Conservation (phyloP, 1,284 basidiomycete species). For the Cryptococcus neoformans region DNA sequence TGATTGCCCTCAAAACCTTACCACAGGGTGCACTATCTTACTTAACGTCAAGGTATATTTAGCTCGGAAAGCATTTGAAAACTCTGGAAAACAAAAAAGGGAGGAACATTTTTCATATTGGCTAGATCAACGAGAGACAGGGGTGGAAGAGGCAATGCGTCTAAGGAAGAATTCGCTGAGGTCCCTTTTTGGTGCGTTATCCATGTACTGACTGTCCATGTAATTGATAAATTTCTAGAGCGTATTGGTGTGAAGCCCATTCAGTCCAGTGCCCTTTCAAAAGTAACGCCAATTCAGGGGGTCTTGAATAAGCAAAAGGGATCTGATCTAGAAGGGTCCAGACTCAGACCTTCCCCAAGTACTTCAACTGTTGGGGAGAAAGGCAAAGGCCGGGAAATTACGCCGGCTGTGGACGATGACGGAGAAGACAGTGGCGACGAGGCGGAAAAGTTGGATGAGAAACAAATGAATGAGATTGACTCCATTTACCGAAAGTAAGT, state of each 20-base stretch:
- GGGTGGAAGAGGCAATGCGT: conserved; percentile 46
- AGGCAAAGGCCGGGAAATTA: conserved; percentile 27
- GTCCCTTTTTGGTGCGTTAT: conserved; percentile 38
- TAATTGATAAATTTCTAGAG: conserved; percentile 16
- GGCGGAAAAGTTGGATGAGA: conserved; percentile 69
- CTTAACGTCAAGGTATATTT: conserved; percentile 47
- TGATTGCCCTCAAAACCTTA: conserved; percentile 41
- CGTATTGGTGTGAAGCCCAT: conserved; percentile 47
- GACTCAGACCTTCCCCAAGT: neutral
- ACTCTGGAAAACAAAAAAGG: conserved; percentile 30
- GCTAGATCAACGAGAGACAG: conserved; percentile 49
- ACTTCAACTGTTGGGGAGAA: conserved; percentile 14
- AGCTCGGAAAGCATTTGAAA: conserved; percentile 40
- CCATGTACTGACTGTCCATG: neutral
- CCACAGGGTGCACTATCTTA: conserved; percentile 44
- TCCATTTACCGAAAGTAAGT: conserved; percentile 73
- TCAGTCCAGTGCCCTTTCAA: conserved; percentile 42
- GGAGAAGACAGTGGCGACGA: conserved; percentile 56
- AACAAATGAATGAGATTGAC: conserved; percentile 61
- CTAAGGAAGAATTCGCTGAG: conserved; percentile 46
- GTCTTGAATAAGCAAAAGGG: neutral
- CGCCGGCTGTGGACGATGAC: conserved; percentile 23
- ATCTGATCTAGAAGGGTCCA: neutral
- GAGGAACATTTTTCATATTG: conserved; percentile 37
- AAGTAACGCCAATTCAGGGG: conserved; percentile 17